A percentile compares a stretch with the other conserved stretches of the same genome.
phyloP scores from a whole-genome alignment of 345 rosid species.

The Triadica sebifera region DNA sequence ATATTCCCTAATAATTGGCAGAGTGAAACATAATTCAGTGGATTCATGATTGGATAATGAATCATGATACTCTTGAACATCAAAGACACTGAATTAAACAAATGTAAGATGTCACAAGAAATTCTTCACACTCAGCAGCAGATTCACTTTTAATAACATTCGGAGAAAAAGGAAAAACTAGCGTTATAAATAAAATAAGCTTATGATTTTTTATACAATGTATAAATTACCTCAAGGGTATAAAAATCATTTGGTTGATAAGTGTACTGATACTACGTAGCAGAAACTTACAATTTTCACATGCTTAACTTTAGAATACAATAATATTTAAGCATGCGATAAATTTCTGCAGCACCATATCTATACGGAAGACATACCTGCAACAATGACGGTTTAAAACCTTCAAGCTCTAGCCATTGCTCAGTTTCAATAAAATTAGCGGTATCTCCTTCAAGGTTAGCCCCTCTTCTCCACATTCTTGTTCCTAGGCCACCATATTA shows the following conservation, averaged over 20 bases:
- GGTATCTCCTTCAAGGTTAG: conserved; percentile 87
- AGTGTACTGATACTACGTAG: neutral
- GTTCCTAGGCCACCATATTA: conserved; percentile 59
- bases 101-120: neutral
- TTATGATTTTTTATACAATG: too few relatives aligned
- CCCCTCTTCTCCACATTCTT: conserved; percentile 99
- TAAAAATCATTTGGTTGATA: neutral
- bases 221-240: too few relatives aligned
- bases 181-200: too few relatives aligned
- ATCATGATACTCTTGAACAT: neutral
- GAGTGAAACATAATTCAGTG: neutral
- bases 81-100: neutral
- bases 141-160: neutral
- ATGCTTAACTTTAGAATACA: neutral
- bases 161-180: neutral
- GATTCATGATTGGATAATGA: neutral
- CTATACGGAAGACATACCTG: conserved; percentile 51
- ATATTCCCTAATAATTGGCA: neutral
- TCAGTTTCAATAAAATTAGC: conserved; percentile 96
- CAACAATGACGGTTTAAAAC: conserved; percentile 69
- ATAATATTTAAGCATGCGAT: neutral
- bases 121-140: neutral
- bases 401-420: conserved; percentile 68
- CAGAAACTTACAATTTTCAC: neutral
- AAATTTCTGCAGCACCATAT: conserved; percentile 3